Conservation (phyloP, 345 rosid species). For the Trapa bicornis region DNA sequence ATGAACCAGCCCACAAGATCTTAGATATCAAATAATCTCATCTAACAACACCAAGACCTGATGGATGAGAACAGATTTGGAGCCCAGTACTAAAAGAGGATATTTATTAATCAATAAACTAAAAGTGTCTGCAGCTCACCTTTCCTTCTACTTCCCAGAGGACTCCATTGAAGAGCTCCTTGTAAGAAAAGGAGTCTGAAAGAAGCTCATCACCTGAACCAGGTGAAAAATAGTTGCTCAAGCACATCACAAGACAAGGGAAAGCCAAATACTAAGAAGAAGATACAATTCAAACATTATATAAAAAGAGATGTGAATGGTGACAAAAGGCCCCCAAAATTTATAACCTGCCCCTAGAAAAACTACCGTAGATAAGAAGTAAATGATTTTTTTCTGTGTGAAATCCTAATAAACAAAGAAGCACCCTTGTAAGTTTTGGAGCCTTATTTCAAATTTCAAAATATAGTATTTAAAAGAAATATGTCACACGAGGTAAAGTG, state of each 20-base stretch:
- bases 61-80: neutral
- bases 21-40: neutral
- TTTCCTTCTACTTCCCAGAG: conserved; percentile 95
- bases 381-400: too few relatives aligned
- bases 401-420: too few relatives aligned
- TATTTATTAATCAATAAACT: neutral
- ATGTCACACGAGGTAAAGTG: too few relatives aligned
- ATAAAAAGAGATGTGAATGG: neutral
- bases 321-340: neutral
- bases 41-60: neutral
- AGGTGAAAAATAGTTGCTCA: neutral
- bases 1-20: neutral
- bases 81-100: neutral
- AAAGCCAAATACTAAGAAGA: neutral
- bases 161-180: conserved; percentile 57
- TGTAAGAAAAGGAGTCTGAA: conserved; percentile 87
- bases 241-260: neutral
- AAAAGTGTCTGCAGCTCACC: conserved; percentile 20
- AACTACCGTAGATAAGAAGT: too few relatives aligned
- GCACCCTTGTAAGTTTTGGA: too few relatives aligned
- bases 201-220: conserved; percentile 83
- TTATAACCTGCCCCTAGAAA: neutral
- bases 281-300: neutral
- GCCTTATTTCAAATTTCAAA: too few relatives aligned
- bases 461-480: too few relatives aligned